These are phyloP conservation scores for Actinomucor elegans DNA, from an alignment of 371 early-diverging fungal genomes.

Conservation along the genomic window DNA sequence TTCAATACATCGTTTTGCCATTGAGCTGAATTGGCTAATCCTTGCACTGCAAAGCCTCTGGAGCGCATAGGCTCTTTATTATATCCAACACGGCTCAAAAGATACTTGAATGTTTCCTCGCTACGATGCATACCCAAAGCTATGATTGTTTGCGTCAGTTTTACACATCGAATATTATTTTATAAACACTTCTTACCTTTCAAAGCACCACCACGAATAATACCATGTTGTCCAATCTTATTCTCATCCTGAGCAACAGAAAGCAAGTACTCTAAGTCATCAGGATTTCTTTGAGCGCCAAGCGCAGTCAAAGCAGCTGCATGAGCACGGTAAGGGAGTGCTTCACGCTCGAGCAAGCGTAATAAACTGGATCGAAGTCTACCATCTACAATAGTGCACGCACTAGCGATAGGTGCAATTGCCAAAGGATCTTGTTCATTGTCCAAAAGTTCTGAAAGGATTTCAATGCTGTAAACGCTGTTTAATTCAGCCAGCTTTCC, in stretches of 20 bases:
- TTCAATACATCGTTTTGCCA: slow-evolving; percentile 35
- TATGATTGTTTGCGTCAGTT: too few relatives aligned
- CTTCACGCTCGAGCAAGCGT: slow-evolving; percentile 25
- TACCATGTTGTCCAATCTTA: slow-evolving; percentile 41
- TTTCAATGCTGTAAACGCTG: slow-evolving; percentile 34
- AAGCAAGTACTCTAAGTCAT: slow-evolving; percentile 40
- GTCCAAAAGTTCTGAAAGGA: slow-evolving; percentile 43
- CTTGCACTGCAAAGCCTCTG: slow-evolving; percentile 26
- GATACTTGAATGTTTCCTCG: slow-evolving; percentile 42
- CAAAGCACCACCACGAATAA: slow-evolving; percentile 36
- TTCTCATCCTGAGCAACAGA: slow-evolving; percentile 36
- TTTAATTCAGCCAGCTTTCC: slow-evolving; percentile 33
- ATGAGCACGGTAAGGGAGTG: slow-evolving; percentile 41
- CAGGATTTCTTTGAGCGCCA: slow-evolving; percentile 42
- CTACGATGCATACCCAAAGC: slow-evolving; percentile 46
- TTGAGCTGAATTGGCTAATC: slow-evolving; percentile 28
- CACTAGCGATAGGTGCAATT: slow-evolving; percentile 18
- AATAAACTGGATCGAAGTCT: slow-evolving; percentile 38
- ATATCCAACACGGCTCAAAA: slow-evolving; percentile 27
- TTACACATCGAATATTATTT: too few relatives aligned
- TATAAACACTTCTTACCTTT: slow-evolving; percentile 21
- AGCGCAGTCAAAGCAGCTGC: slow-evolving; percentile 29
- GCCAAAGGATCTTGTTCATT: slow-evolving; percentile 45
- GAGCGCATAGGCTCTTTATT: slow-evolving; percentile 36
- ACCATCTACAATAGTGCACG: slow-evolving; percentile 30